These are phyloP conservation scores for Ramalina peruviana DNA, from an alignment of 495 filamentous ascomycete genomes.

Conservation along the genomic window DNA sequence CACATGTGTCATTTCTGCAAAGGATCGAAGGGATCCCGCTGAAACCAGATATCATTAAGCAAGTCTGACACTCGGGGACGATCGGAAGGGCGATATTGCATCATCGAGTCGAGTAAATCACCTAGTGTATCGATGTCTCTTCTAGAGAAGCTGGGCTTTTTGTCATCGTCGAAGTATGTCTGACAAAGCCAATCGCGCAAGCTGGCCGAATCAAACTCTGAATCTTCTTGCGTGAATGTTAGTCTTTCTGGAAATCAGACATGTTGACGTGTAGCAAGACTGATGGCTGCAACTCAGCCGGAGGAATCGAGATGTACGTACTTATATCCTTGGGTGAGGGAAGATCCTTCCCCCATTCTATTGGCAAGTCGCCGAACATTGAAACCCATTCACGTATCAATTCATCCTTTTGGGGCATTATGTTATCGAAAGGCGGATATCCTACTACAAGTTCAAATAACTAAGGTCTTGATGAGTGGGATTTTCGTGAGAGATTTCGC, in stretches of 20 bases:
- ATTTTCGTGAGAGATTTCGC: not conserved
- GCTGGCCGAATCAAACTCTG: not conserved
- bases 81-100: slow-evolving; percentile 10
- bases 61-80: slow-evolving; percentile 6
- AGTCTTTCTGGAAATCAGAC: not conserved
- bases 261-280: no score
- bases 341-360: slow-evolving; percentile 5
- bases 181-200: slow-evolving; percentile 10
- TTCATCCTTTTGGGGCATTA: slow-evolving; percentile 8
- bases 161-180: slow-evolving; percentile 9
- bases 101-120: slow-evolving; percentile 2
- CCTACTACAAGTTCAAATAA: slow-evolving; percentile 11
- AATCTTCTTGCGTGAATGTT: not conserved
- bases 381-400: slow-evolving; percentile 6
- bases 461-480: slow-evolving; percentile 4
- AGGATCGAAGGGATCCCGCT: not conserved
- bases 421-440: slow-evolving; percentile 12
- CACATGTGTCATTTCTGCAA: no score
- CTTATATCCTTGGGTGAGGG: not conserved
- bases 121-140: slow-evolving; percentile 5
- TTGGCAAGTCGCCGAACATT: slow-evolving; percentile 8
- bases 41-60: slow-evolving; percentile 8
- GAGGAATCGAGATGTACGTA: not conserved
- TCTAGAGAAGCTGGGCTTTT: slow-evolving; percentile 5
- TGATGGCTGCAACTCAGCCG: not conserved